A percentile compares a stretch with the other conserved stretches of the same genome.
phyloP scores from a whole-genome alignment of 805 yeast species.

The Pichia eremophila region DNA sequence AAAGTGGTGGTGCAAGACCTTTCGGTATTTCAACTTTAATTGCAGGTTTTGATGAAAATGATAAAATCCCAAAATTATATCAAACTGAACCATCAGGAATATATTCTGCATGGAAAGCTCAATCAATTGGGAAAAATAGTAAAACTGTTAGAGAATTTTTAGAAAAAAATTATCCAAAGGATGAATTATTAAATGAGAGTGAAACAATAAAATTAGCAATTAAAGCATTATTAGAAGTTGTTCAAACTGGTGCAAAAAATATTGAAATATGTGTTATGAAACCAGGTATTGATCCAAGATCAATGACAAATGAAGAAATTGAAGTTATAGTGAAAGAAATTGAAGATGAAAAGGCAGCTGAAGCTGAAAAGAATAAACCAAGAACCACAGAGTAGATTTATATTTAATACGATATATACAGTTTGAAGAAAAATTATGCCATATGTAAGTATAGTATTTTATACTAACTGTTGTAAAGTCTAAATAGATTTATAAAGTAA shows the following conservation, averaged over 20 bases:
- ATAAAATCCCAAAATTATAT: slow-evolving; percentile 69
- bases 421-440: too few species aligned
- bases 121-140: slow-evolving; percentile 89
- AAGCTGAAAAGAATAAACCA: slow-evolving; percentile 64
- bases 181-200: slow-evolving; percentile 38
- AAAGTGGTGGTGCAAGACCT: slow-evolving; percentile 97
- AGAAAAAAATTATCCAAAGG: slow-evolving; percentile 64
- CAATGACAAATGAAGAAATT: slow-evolving; percentile 61
- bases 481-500: not conserved
- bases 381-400: slow-evolving; percentile 17
- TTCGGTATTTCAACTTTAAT: slow-evolving; percentile 92
- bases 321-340: slow-evolving; percentile 68
- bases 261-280: slow-evolving; percentile 86
- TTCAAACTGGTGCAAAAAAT: slow-evolving; percentile 95
- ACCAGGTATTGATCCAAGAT: slow-evolving; percentile 52
- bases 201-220: slow-evolving; percentile 75
- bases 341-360: slow-evolving; percentile 80
- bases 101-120: slow-evolving; percentile 96
- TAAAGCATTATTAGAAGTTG: slow-evolving; percentile 86
- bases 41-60: slow-evolving; percentile 91
- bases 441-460: too few species aligned
- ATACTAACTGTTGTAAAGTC: too few species aligned
- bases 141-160: slow-evolving; percentile 93
- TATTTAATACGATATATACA: too few species aligned
- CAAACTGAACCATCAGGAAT: slow-evolving; percentile 98